Evolutionary conservation across 257 asterid genomes (phyloP), one percentile per base, ranked within the genome.

Genomic region (Solanum chmielewskii): DNA sequence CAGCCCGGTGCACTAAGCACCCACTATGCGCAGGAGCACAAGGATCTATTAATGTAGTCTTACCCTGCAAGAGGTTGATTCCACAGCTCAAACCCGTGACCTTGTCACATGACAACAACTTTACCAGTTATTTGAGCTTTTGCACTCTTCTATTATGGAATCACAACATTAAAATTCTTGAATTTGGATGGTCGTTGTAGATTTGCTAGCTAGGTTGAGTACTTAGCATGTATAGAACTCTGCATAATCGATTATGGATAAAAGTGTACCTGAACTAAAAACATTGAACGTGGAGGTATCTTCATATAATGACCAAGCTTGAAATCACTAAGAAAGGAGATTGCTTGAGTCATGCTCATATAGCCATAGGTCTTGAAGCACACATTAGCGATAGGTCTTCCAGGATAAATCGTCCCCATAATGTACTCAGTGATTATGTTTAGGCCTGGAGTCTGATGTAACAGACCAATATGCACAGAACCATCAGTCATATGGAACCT

Each of bases 271-370:
- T 95, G 96, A 86, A 95, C 98, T 25, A 95, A 88, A 90, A 95
- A 95, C 98, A 95, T 95, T 8, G 98, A 95, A 75, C 96, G 88
- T 0, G 98, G 98, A 74, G 98, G 98, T 49, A 94, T 95, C 89
- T 95, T 95, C 98, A 95, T 94, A 76, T 95, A 95, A 49, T 95
- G 98, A 37, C 98, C 98, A 21, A 95, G 93, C 92, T 95, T 95
- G 91, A 94, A 95, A 87, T 95, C 98, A 83, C 94, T 89, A 4
- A 95, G 93, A 88, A 94, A 95, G 9, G 98, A 91, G 42, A 95
- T 42, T 18, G 98, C 98, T 90, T 95, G 98, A 8, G 89, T 56
- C 96, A 93, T 94, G 94, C 95, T 94, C 95, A 95, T 91, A 83
- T 92, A 94, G 4, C 98, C 97, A 42, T 95, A 95, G 16, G 92